phyloP scores from a whole-genome alignment of 305 asterid species.

The Fraxinus albicans region DNA sequence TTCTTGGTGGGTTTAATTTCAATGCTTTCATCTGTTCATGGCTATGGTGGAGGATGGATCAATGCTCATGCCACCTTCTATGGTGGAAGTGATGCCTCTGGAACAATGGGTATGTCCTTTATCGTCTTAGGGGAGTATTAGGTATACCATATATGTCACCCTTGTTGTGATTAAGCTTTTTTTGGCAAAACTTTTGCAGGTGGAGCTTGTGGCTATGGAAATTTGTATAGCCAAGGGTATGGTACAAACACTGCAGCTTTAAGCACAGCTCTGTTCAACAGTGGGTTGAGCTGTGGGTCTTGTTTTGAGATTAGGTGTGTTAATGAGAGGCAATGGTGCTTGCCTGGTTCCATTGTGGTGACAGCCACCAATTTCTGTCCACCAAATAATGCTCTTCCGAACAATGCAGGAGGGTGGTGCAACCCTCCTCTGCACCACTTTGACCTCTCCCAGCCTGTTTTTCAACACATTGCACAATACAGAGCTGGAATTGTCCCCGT shows the following conservation, averaged over 20 bases:
- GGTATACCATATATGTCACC: neutral
- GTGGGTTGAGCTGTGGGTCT: slow-evolving; percentile 21
- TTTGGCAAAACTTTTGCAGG: neutral
- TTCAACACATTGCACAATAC: slow-evolving; percentile 80
- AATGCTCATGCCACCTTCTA: slow-evolving; percentile 60
- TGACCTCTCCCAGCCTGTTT: slow-evolving; percentile 87
- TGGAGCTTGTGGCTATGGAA: slow-evolving; percentile 25
- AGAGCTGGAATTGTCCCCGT: slow-evolving; percentile 89
- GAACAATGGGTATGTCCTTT: slow-evolving; percentile 51
- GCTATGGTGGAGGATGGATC: slow-evolving; percentile 40
- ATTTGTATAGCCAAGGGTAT: slow-evolving; percentile 19
- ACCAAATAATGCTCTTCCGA: slow-evolving; percentile 18
- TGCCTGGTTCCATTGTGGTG: slow-evolving; percentile 19
- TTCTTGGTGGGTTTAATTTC: slow-evolving; percentile 30
- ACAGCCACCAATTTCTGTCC: slow-evolving; percentile 22
- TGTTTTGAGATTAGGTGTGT: slow-evolving; percentile 21
- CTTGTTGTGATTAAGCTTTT: neutral
- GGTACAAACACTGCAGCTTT: slow-evolving; percentile 21
- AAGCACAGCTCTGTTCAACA: slow-evolving; percentile 21
- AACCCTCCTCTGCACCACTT: slow-evolving; percentile 86
- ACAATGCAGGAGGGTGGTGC: slow-evolving; percentile 33
- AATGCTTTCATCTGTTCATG: slow-evolving; percentile 26
- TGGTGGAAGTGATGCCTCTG: slow-evolving; percentile 57
- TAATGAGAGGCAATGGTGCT: slow-evolving; percentile 12
- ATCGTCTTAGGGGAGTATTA: neutral